Evolutionary conservation across 306 rosid species (phyloP), one percentile per base, ranked within the genome.

Genomic region (Erythrophleum fordii): DNA sequence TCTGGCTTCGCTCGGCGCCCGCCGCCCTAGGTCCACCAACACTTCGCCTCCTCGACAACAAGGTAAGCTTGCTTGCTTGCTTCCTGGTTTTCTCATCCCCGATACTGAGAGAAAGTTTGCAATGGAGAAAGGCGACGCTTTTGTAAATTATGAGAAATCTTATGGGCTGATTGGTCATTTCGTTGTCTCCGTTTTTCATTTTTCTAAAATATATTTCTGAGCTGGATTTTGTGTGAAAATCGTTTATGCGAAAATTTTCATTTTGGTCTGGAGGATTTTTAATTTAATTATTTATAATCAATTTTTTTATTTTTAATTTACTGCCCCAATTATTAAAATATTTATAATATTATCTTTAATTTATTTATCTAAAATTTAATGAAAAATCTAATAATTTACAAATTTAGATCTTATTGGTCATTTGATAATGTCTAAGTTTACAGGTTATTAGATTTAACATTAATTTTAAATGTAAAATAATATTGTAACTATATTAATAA

Each of bases 1-100:
- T 80, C 85, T 93, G 14, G 97, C 98, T 78, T 90, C 89, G 5
- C 89, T 91, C 0, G 97, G 98, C 6, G 97, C 98, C 2, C 92
- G 97, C 45, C 93, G 97, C 51, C 77, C 91, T 0, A 80, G 85
- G 84, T 70, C 91, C 18, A 71, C 90, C 23, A 76, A 89, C 44
- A 67, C 87, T 77, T 73, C 87, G 56, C 89, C 87, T 59, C 90
- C 81, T 1, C 87, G 45, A 22, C 82, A 82, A 62, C 87, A 73
- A 84, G 94, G 90, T 88, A 83, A 17, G 26, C 62, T 68, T 41
- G 51, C 11, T 64, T 34, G 23, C 25, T 17, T 34, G 69, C 45
- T 34, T 16, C 2, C 11, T 29, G 1, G 2, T 31, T 4, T 31
- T 31, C 34, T 31, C 34, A 1, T 31, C 34, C 11, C 17, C 3